Evolutionary conservation across 805 yeast genomes (phyloP), one percentile per base, ranked within the genome.

Genomic region (Jamesozyma spencerorum): DNA sequence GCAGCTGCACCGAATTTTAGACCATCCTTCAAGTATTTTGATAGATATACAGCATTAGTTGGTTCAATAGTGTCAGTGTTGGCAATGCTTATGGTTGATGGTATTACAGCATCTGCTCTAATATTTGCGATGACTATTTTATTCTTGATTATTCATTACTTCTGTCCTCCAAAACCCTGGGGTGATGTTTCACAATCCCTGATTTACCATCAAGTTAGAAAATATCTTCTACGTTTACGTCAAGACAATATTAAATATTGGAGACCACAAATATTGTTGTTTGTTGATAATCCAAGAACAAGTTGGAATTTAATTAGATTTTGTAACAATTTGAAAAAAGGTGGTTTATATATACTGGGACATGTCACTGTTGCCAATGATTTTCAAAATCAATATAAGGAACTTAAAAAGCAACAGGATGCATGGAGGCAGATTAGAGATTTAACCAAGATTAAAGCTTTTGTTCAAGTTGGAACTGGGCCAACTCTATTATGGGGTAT

Each of bases 1-100:
- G 90, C 96, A 0, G 77, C 95, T 1, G 98, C 98, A 4, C 98
- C 99, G n/a, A 92, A 94, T 59, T 92, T 92, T 63, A 70, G 99
- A 54, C 99, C 99, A 3, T 85, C 95, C 3, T 92, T 92, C 70
- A 80, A 75, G 43, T 92, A 80, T 54, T 92, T 92, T 65, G 81
- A 77, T 51, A 72, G 87, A 36, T 69, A 73, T 34, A 86, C 97
- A 0, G 97, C 98, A 0, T 70, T 79, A 3, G 51, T 72, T 1
- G 99, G 97, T 2, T 80, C 82, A 0, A 38, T 78, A 0, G 59
- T 76, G 0, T 83, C 94, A 36, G 69, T 82, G 4, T 60, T 74
- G 3, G 95, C 97, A 1, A 92, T 92, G 98, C 84, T 86, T 54
- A 79, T 87, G 32, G 96, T 94, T 3, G 98, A 92, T 64, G 94